Percentiles rank a stretch among this genome's conserved stretches.
Evolutionary conservation across 2,329 filamentous ascomycete species (phyloP).

Genomic region (Exophiala sp.): DNA sequence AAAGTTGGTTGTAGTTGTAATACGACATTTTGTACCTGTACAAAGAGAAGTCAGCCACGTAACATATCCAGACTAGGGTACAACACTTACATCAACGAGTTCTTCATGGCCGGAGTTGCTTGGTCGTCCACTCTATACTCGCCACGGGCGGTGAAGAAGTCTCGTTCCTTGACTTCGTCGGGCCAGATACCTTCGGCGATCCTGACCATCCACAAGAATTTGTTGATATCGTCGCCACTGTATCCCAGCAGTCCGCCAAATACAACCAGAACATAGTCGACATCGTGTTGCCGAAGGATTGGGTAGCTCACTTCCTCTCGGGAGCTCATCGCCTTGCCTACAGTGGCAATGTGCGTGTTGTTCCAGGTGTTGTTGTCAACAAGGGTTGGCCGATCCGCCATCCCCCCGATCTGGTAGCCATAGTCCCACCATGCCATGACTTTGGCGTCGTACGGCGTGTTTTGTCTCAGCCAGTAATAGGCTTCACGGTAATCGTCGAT

Average conservation of each 20-base stretch:
- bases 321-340: constrained; percentile 98
- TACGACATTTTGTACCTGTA: constrained; percentile 99
- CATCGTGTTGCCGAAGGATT: constrained; percentile 96
- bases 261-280: constrained; percentile 96
- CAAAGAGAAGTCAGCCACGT: constrained; percentile 9
- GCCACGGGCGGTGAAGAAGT: constrained; percentile 88
- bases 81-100: constrained; percentile 88
- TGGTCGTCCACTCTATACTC: constrained; percentile 93
- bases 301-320: constrained; percentile 96
- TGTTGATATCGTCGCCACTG: constrained; percentile 98
- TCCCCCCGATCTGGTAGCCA: constrained; percentile 98
- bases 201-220: constrained; percentile 99
- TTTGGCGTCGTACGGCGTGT: constrained; percentile 90
- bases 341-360: constrained; percentile 98
- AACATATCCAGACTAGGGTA: constrained; percentile 22
- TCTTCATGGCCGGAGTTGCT: constrained; percentile 94
- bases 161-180: constrained; percentile 95
- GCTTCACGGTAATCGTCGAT: constrained; percentile 99
- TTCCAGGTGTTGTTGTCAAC: constrained; percentile 99
- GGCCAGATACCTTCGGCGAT: constrained; percentile 99
- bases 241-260: constrained; percentile 95
- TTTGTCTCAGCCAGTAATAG: constrained; percentile 98
- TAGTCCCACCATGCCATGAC: constrained; percentile 99
- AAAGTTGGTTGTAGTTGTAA: constrained; percentile 90
- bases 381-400: constrained; percentile 93